Conservation (phyloP, 1,284 basidiomycete genomes). For the Apiotrichum porosum region DNA sequence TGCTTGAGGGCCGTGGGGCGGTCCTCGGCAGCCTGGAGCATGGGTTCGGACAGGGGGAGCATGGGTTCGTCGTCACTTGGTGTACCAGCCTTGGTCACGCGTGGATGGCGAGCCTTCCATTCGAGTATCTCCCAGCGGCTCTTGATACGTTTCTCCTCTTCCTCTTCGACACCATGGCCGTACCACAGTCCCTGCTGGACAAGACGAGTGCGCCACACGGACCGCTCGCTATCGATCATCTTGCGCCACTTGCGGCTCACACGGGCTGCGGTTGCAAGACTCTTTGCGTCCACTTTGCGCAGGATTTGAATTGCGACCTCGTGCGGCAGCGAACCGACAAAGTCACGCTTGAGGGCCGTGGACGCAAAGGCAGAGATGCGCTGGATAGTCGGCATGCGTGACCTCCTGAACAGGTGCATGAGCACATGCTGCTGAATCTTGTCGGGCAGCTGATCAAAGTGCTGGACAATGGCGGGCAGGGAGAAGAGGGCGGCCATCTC, state of each 20-base stretch:
- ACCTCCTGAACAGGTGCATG: slow-evolving; percentile 46
- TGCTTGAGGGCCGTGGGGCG: slow-evolving; percentile 40
- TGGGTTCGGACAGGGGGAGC: slow-evolving; percentile 1
- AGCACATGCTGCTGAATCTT: slow-evolving; percentile 48
- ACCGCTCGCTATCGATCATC: slow-evolving; percentile 42
- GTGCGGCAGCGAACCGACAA: slow-evolving; percentile 40
- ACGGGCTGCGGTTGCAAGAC: slow-evolving; percentile 31
- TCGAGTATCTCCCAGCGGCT: slow-evolving; percentile 36
- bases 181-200: slow-evolving; percentile 39
- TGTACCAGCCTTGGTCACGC: slow-evolving; percentile 20
- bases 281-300: slow-evolving; percentile 31
- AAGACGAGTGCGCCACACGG: slow-evolving; percentile 41
- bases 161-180: slow-evolving; percentile 44
- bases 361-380: slow-evolving; percentile 38
- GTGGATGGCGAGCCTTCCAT: slow-evolving; percentile 6
- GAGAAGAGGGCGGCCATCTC: slow-evolving; percentile 45
- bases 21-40: slow-evolving; percentile 6
- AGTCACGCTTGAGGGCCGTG: slow-evolving; percentile 44
- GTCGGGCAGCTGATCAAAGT: slow-evolving; percentile 46
- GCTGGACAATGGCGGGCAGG: slow-evolving; percentile 36
- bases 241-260: slow-evolving; percentile 42
- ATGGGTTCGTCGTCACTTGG: slow-evolving; percentile 35
- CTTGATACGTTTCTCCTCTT: slow-evolving; percentile 37
- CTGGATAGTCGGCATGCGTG: slow-evolving; percentile 46
- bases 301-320: slow-evolving; percentile 47